These are phyloP conservation scores for Coemansia sp. DNA, from an alignment of 192 early-diverging fungal species.

Conservation along the genomic window DNA sequence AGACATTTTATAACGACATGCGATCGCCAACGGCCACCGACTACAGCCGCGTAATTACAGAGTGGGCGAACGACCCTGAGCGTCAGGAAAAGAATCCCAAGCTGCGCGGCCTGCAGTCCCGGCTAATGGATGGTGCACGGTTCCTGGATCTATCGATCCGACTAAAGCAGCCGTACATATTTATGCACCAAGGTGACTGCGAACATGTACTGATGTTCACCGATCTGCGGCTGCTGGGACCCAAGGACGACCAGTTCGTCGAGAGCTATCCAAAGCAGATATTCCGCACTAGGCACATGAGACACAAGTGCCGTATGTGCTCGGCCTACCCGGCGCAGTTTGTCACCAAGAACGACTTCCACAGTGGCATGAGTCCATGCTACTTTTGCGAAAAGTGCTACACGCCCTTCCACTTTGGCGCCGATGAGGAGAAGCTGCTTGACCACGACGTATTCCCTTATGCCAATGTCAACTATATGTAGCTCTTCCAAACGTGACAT, in stretches of 20 bases:
- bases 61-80: constrained; percentile 64
- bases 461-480: constrained; percentile 50
- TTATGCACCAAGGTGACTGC: constrained; percentile 78
- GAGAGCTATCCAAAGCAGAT: constrained; percentile 56
- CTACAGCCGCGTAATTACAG: constrained; percentile 69
- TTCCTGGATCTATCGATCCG: constrained; percentile 67
- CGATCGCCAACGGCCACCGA: constrained; percentile 60
- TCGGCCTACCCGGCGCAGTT: constrained; percentile 59
- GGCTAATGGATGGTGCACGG: constrained; percentile 59
- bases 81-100: constrained; percentile 52
- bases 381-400: constrained; percentile 75
- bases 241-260: constrained; percentile 57
- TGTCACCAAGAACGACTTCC: constrained; percentile 69
- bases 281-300: constrained; percentile 55
- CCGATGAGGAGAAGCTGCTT: constrained; percentile 55
- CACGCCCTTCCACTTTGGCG: constrained; percentile 66
- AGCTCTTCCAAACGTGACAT: neutral
- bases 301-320: constrained; percentile 67
- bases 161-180: constrained; percentile 66
- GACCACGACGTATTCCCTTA: constrained; percentile 58
- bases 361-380: constrained; percentile 65
- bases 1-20: constrained; percentile 71
- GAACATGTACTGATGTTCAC: constrained; percentile 72
- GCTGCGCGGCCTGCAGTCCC: constrained; percentile 51
- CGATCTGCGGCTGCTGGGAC: constrained; percentile 55